Base-by-base conservation (phyloP, 2,329 filamentous ascomycete genomes). In the Trichoderma polysporum region DNA sequence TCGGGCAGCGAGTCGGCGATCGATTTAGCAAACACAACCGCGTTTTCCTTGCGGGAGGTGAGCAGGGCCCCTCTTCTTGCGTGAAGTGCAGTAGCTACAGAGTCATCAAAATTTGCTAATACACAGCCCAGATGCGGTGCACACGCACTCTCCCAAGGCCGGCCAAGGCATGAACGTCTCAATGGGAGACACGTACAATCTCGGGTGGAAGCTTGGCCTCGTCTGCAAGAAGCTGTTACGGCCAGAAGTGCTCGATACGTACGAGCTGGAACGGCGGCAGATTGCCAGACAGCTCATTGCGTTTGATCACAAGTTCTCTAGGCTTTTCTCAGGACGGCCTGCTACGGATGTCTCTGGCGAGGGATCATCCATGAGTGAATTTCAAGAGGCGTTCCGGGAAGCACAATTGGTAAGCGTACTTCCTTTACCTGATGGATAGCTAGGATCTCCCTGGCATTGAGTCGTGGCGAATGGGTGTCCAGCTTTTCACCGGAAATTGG, bases 131-230 rank as follows among this genome's bases (percentile, higher is more conserved):
- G 89, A 88, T 75, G 89, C 84, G 1, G 83, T 86, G 1, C 79
- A 85, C 74, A 81, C 83, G 9, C 74, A 81, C 83, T 19, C 80
- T 57, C 88, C 88, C 19, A 90, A 90, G 73, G 88, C 87, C 0
- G 88, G 88, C 2, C 88, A 91, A 72, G 89, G 90, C 10, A 91
- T 91, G 88, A 92, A 92, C 71, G 85, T 90, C 3, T 86, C 82
- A 27, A 90, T 92, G 86, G 88, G 90, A 71, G 89, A 92, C 73
- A 59, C 72, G 2, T 74, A 71, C 73, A 87, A 87, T 66, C 81
- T 87, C 0, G 84, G 83, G 0, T 87, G 85, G 85, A 87, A 87
- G 72, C 72, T 88, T 0, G 83, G 80, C 0, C 73, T 78, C 0
- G 82, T 83, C 0, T 73, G 78, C 25, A 83, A 83, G 65, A 81